A percentile compares a stretch with the other conserved stretches of the same genome.
These are phyloP conservation scores for Pelagophyceae sp. DNA, from an alignment of 352 stramenopile species.

Conservation along the genomic window DNA sequence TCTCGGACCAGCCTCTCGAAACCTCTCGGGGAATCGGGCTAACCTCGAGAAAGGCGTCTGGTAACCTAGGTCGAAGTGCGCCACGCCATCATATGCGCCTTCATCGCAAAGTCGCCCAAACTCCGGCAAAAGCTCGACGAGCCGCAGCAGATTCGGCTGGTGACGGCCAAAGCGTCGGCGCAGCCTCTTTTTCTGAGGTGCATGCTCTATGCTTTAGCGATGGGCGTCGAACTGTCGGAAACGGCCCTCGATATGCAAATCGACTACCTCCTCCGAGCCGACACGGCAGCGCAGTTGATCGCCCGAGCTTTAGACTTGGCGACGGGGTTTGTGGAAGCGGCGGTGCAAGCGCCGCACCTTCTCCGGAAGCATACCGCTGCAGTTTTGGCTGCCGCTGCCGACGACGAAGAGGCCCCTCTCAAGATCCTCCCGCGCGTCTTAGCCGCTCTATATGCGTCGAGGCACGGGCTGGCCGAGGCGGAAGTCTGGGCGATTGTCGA, in stretches of 20 bases:
- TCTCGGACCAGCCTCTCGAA: no score
- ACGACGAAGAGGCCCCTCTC: background rate
- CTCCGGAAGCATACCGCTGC: no score
- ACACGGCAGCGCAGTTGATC: constrained; percentile 22
- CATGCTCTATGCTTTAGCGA: constrained; percentile 31
- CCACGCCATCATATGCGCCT: constrained; percentile 32
- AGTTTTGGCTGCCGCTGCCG: no score
- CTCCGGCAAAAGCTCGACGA: no score
- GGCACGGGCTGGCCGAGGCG: constrained; percentile 29
- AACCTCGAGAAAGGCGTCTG: no score
- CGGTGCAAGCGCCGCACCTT: no score
- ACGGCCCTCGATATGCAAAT: constrained; percentile 31
- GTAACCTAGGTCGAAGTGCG: constrained; percentile 37
- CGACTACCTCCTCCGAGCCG: constrained; percentile 29
- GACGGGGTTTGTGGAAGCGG: constrained; percentile 23
- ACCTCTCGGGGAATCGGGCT: no score
- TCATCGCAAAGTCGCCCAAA: no score
- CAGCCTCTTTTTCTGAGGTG: constrained; percentile 36
- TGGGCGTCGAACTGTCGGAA: constrained; percentile 25
- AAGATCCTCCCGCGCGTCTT: constrained; percentile 32
- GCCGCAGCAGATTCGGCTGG: constrained; percentile 34
- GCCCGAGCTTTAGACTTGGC: constrained; percentile 28
- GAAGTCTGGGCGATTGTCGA: constrained; percentile 35
- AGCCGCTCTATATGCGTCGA: constrained; percentile 31
- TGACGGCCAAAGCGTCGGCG: constrained; percentile 25